Evolutionary conservation across 805 yeast genomes (phyloP), one percentile per base, ranked within the genome.

Genomic region (Ogataea glucozyma): DNA sequence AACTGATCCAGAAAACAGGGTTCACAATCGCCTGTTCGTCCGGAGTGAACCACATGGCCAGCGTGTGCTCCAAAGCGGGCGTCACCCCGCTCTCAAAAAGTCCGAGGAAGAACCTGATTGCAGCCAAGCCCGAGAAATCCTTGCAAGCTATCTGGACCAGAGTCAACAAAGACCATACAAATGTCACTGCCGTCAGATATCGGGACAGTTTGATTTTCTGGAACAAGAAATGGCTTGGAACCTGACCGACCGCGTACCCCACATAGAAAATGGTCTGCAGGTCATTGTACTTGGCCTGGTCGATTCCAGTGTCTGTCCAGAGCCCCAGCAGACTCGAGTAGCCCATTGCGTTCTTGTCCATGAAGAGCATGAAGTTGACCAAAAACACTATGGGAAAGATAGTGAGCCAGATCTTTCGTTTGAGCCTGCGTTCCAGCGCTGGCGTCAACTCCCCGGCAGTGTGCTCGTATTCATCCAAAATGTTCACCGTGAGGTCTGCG

Each of bases 1-100:
- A 74, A 6, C 77, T 67, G 10, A 72, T 63, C 47, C 72, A 78
- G 51, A 80, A 78, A 4, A 77, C 46, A 13, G 83, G 83, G 37
- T 79, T 78, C 22, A 73, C 67, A 1, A 75, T 67, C 17, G 78
- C 77, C 47, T 78, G 50, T 36, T 67, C 66, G 22, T 64, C 57
- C n/a, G 68, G 62, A 2, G 75, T 74, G 41, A 75, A 62, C 75
- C 16, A 77, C 61, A 73, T 76, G 13, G 70, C 71, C 68, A 73
- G 60, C 1, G 81, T 75, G 37, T 68, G 67, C 44, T 71, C 71
- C 38, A 76, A 52, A 22, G 66, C 54, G 22, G 78, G 75, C 3
- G 71, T 53, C 11, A 71, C 73, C 38, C 67, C 64, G 31, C 72
- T 53, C 56, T 73, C 79, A 13, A 70, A 68, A 43, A 77, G 63